Evolutionary conservation across 495 filamentous ascomycete genomes (phyloP), one percentile per base, ranked within the genome.

Genomic region (Penicillium malachiteum): DNA sequence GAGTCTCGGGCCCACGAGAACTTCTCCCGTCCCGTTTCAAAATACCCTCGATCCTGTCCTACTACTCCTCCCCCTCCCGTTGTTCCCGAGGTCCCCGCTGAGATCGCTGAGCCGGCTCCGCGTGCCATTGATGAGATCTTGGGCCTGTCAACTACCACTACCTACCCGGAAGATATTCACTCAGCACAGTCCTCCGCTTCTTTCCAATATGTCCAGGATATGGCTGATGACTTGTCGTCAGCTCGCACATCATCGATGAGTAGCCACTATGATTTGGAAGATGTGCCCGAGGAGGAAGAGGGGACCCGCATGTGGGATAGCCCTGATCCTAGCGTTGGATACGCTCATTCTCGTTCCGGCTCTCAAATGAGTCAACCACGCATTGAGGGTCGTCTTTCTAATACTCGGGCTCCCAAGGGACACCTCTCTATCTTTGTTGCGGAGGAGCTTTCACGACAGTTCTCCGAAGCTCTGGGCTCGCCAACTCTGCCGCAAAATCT

Each of bases 201-300:
- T 37, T 55, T 26, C 48, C 21, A 33, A 26, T 62, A 62, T 48
- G 51, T 54, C 30, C 73, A 81, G 0, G 68, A 57, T 9, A 39
- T 75, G 0, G 78, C 82, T 18, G 79, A 84, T 41, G 65, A 75
- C 26, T 69, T 77, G 44, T 76, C 21, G 21, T 26, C 75, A 63
- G 66, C 76, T 30, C 63, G 83, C 48, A 66, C 79, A 21, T 67
- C 71, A 52, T 73, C 78, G 33, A 63, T 80, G 60, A 75, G 55
- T 48, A 70, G 70, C 40, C 60, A 73, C 4, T 75, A 74, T 18
- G 72, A 82, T 21, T 65, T 91, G 31, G 77, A 84, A 37, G 79
- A 91, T 55, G 88, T 94, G 10, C 84, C 87, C 3, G 89, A 95
- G 66, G 90, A 92, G 62, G 89, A 92, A 41, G 69, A 74, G 61